Base-by-base conservation (phyloP, 2,329 filamentous ascomycete genomes). In the Nemania abortiva region DNA sequence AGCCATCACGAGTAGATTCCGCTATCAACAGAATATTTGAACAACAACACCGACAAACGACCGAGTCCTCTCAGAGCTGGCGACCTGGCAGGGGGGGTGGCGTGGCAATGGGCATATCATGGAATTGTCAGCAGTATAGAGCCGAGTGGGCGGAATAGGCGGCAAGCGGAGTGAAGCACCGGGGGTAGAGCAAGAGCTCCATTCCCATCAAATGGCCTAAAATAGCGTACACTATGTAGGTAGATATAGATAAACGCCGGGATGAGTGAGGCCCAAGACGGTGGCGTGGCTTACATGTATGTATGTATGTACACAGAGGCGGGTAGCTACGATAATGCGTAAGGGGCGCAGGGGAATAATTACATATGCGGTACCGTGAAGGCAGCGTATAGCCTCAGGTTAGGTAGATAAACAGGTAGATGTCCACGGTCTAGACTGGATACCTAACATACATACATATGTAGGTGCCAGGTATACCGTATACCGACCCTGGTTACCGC, bases 1-100 rank as follows among this genome's bases (percentile, higher is more conserved):
- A 39, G 63, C 63, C 66, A 69, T 69, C 6, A 31, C 63, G 45
- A 58, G 53, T 45, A 18, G 45, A 18, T 63, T 20, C 27, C 34
- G 47, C 53, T 22, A 45, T 37, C 9, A n/a, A n/a, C 31, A 54
- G 31, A 37, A 5, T 18, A 24, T 34, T 58, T n/a, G 29, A 29
- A 31, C 18, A 20, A 42, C 37, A 34, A 13, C 11, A 45, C n/a
- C n/a, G n/a, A 49, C 57, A 22, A 24, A 34, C 13, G 24, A 6
- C 5, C 22, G 24, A 65, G 24, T 20, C 42, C 27, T 18, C 9
- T 58, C 29, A 24, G 49, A 52, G 49, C n/a, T 27, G 39, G 24
- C 6, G 27, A 47, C 22, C 7, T 20, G 49, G 27, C 49, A 1
- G 52, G 45, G 22, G 20, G 18, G 20, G 22, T 24, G 6, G 62